Evolutionary conservation across 2,329 filamentous ascomycete genomes (phyloP), one percentile per base, ranked within the genome.

Genomic region (Trichoderma polysporum): DNA sequence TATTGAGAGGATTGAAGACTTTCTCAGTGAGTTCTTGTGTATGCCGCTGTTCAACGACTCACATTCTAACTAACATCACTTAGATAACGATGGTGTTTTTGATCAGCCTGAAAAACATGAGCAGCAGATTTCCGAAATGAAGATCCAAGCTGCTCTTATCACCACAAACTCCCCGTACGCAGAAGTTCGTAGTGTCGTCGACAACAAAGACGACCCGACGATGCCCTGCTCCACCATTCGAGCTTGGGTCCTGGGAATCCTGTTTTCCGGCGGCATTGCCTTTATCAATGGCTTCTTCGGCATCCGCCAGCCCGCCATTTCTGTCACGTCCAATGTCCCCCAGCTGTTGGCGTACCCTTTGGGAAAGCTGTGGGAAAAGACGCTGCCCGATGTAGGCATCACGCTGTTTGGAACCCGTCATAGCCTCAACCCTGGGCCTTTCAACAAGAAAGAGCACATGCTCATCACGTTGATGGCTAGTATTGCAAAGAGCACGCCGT

Each of bases 401-500:
- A 80, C 76, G 0, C 61, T 84, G 5, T 76, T 76, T 59, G 82
- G 82, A 0, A 68, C 74, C 1, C 75, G 78, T 10, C 77, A 83
- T 68, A 79, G 77, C 9, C 75, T 86, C 15, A 87, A 86, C 69
- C 84, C 85, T 0, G 84, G 85, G 0, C 80, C 79, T 0, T 88
- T 87, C 73, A 84, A 82, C 58, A 82, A 82, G 70, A 88, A 88
- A 71, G 86, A 88, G 73, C 86, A 88, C 70, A 85, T 86, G 79
- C 75, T 88, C n/a, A 83, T 86, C 39, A 83, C 83, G 3, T 84
- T 86, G 69, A 86, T 85, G 79, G 84, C 86, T 58, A 87, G 88
- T 73, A 82, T 83, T 4, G 79, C 79, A 33, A 82, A 77, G 69
- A 78, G 78, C 66, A 74, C 76, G 10, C 81, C 82, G 0, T 84